A percentile compares a stretch with the other conserved stretches of the same genome.
These are phyloP conservation scores for Drosera spatulata DNA, from an alignment of 179 eudicot species.

Conservation along the genomic window DNA sequence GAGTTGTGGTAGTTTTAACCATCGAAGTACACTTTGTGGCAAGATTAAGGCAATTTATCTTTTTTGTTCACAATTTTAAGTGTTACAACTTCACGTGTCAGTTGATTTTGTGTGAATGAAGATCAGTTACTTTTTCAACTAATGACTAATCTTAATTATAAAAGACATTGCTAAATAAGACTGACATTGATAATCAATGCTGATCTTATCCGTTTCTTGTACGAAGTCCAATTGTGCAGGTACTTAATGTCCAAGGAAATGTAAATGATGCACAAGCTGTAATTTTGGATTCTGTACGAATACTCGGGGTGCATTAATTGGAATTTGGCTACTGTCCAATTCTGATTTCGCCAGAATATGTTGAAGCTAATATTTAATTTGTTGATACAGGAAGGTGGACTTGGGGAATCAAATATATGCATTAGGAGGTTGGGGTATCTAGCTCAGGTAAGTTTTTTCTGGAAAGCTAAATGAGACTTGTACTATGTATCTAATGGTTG, in stretches of 20 bases:
- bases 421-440: slow-evolving; percentile 71
- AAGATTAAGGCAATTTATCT: too few relatives aligned
- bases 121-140: too few relatives aligned
- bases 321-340: slow-evolving; percentile 7
- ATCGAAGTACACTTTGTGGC: too few relatives aligned
- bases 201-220: too few relatives aligned
- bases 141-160: too few relatives aligned
- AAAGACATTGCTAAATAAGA: too few relatives aligned
- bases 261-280: slow-evolving; percentile 64
- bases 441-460: slow-evolving; percentile 40
- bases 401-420: slow-evolving; percentile 64
- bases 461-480: too few relatives aligned
- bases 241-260: slow-evolving; percentile 69
- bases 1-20: too few relatives aligned
- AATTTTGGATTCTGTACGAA: slow-evolving; percentile 60
- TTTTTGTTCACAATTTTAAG: too few relatives aligned
- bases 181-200: too few relatives aligned
- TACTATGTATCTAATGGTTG: background rate
- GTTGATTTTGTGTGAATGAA: too few relatives aligned
- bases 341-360: background rate
- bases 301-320: slow-evolving; percentile 52
- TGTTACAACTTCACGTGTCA: too few relatives aligned
- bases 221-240: slow-evolving; percentile 21
- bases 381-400: slow-evolving; percentile 62
- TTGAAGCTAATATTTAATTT: slow-evolving; percentile 5